Evolutionary conservation across 208 protist genomes (phyloP).

Genomic region (Trypanosoma rangeli): DNA sequence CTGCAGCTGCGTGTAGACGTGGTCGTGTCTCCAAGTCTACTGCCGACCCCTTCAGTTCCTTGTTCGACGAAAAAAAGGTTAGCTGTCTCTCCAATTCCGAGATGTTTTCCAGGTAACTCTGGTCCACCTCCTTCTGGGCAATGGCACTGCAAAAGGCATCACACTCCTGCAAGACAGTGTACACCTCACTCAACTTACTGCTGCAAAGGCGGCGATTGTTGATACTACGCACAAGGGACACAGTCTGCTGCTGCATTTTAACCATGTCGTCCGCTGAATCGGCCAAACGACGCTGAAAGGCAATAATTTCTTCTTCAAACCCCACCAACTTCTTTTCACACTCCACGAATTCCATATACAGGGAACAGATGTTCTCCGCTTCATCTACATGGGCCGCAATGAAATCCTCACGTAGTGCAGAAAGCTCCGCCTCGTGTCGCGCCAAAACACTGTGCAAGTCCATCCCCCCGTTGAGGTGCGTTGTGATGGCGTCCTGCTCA

Average conservation of each 20-base stretch:
- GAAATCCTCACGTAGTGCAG: conserved; percentile 51
- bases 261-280: conserved; percentile 79
- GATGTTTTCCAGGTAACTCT: conserved; percentile 64
- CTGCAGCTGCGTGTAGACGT: conserved; percentile 61
- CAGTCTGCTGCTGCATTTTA: conserved; percentile 80
- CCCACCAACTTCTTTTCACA: conserved; percentile 78
- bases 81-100: conserved; percentile 69
- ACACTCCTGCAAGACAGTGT: conserved; percentile 78
- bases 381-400: conserved; percentile 59
- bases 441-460: conserved; percentile 44
- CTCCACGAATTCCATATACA: conserved; percentile 66
- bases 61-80: conserved; percentile 70
- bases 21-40: conserved; percentile 83
- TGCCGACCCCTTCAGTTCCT: conserved; percentile 67
- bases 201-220: conserved; percentile 74
- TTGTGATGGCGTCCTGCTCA: conserved; percentile 45
- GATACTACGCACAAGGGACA: conserved; percentile 63
- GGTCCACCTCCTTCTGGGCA: conserved; percentile 66
- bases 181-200: conserved; percentile 79
- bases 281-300: conserved; percentile 73
- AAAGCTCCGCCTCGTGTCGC: conserved; percentile 66
- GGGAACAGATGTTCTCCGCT: conserved; percentile 56
- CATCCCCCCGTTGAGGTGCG: conserved; percentile 54
- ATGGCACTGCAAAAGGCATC: conserved; percentile 82
- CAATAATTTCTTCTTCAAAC: conserved; percentile 85